Base-by-base conservation (phyloP, 2,329 filamentous ascomycete species). In the Didymella glomerata region DNA sequence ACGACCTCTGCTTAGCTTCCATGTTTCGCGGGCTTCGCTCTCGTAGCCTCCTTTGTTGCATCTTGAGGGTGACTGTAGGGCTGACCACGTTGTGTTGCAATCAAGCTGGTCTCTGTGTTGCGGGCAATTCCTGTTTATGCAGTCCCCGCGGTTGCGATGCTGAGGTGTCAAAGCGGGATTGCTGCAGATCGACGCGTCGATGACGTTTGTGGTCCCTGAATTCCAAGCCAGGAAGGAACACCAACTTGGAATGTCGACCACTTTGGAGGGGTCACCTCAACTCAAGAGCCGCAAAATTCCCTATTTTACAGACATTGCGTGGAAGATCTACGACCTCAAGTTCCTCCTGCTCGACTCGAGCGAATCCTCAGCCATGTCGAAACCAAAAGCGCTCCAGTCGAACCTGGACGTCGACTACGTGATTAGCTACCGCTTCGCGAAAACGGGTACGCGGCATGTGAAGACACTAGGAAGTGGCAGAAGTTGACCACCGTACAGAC, bases 351-450 rank as follows among this genome's bases (percentile, higher is more conserved):
- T 68, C 42, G 60, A 63, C 55, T 52, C 54, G 51, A 61, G 63
- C 57, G 63, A 63, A 67, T 53, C 58, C 25, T 62, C 63, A 54
- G 64, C 60, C 61, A 77, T 77, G 75, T 69, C 72, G 40, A 78
- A 79, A 66, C 76, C 74, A 57, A 68, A 74, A 58, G 75, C 74
- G 48, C 68, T 76, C 59, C 73, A 81, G 63, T 81, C 81, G 49
- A 89, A 89, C 69, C 82, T 88, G 70, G 85, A 91, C 53, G 91
- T 97, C 60, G 93, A 97, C 81, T 97, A 92, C 83, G 92, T 97
- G 57, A 85, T 97, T 63, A 86, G 88, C 72, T 97, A 91, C 79
- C 84, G 88, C 57, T 89, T 94, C 71, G 85, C 88, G 25, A 82
- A 86, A 44, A 84, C 87, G 56, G 86, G 91, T 90, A 81, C 63